Evolutionary conservation across 1,284 basidiomycete species (phyloP).

Genomic region (Phylloporus sp.): DNA sequence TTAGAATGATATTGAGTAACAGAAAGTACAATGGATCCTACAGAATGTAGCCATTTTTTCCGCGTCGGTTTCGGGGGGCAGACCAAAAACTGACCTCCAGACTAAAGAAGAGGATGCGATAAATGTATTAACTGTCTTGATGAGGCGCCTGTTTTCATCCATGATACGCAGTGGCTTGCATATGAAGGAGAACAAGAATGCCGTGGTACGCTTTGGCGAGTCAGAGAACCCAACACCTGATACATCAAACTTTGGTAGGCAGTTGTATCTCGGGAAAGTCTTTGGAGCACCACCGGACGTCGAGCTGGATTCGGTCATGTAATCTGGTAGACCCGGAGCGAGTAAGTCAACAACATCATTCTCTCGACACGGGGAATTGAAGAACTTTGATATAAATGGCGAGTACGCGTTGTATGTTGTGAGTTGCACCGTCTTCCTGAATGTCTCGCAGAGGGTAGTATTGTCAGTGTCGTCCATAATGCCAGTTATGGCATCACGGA

Average conservation of each 20-base stretch:
- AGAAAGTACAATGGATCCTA: constrained; percentile 12
- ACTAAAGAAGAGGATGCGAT: background rate
- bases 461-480: constrained; percentile 4
- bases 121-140: background rate
- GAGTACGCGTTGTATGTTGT: constrained; percentile 3
- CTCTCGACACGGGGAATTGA: constrained; percentile 2
- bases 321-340: constrained; percentile 24
- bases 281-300: constrained; percentile 24
- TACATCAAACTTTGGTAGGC: background rate
- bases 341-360: constrained; percentile 13
- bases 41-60: constrained; percentile 17
- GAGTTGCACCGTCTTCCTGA: background rate
- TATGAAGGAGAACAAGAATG: background rate
- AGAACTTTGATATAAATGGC: constrained; percentile 2
- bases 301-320: constrained; percentile 18
- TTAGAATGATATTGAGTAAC: constrained; percentile 5
- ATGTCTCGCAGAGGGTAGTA: constrained; percentile 3
- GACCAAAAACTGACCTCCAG: background rate
- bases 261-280: constrained; percentile 17
- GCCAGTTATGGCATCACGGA: background rate
- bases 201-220: constrained; percentile 2
- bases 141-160: background rate
- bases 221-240: background rate
- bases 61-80: background rate
- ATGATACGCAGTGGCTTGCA: background rate